Evolutionary conservation across 306 rosid genomes (phyloP).

Genomic region (Prunus padus): DNA sequence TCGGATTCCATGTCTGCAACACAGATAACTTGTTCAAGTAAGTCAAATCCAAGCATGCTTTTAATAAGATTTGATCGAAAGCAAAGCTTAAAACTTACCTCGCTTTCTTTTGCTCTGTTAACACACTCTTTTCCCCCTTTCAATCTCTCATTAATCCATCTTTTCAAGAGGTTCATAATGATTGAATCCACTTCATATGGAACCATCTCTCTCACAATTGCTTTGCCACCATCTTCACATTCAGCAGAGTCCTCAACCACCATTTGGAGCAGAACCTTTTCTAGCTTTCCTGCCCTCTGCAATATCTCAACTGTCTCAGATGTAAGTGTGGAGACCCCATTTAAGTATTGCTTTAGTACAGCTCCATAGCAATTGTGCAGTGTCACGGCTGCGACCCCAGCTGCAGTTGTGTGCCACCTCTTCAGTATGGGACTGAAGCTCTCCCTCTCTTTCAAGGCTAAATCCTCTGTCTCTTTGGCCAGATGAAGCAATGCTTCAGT

Average conservation of each 20-base stretch:
- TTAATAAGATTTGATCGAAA: neutral
- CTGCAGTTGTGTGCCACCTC: conserved; percentile 65
- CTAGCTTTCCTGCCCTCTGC: conserved; percentile 75
- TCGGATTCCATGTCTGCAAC: conserved; percentile 93
- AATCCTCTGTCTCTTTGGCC: conserved; percentile 78
- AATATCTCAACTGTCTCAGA: conserved; percentile 60
- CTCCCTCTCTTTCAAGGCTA: conserved; percentile 76
- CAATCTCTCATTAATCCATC: conserved; percentile 68
- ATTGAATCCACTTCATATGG: conserved; percentile 84
- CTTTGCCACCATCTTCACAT: conserved; percentile 62
- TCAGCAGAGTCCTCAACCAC: conserved; percentile 77
- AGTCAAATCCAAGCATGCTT: neutral
- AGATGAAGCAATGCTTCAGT: conserved; percentile 51
- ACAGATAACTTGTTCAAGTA: neutral
- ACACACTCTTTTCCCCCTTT: conserved; percentile 49
- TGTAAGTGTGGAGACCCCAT: conserved; percentile 48
- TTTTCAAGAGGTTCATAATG: conserved; percentile 59
- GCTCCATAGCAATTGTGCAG: conserved; percentile 76
- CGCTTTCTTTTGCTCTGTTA: conserved; percentile 68
- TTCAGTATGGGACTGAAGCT: conserved; percentile 60
- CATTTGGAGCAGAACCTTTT: conserved; percentile 77
- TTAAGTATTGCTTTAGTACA: conserved; percentile 66
- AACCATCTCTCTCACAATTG: conserved; percentile 72
- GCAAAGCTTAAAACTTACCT: conserved; percentile 45
- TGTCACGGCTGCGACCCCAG: conserved; percentile 71